A percentile compares a stretch with the other conserved stretches of the same genome.
phyloP scores from a whole-genome alignment of 257 asterid species.

The Penstemon newberryi region DNA sequence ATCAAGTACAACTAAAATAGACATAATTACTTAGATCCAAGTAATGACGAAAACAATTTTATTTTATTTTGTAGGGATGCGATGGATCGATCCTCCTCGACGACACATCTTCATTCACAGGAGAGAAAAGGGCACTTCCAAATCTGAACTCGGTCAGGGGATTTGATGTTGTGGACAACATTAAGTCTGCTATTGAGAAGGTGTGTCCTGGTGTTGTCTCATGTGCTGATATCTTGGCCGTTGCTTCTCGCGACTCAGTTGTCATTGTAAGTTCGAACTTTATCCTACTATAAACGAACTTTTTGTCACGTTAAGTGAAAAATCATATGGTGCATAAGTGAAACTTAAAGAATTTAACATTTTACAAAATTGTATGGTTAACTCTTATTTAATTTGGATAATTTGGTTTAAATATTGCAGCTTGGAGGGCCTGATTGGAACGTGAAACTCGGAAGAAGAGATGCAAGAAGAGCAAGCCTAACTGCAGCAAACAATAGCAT shows the following conservation, averaged over 20 bases:
- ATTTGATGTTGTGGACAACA: conserved; percentile 70
- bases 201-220: conserved; percentile 73
- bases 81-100: conserved; percentile 88
- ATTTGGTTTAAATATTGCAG: conserved; percentile 32
- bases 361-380: too few relatives aligned
- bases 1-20: neutral
- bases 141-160: conserved; percentile 75
- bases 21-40: too few relatives aligned
- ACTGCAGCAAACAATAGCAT: conserved; percentile 73
- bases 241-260: conserved; percentile 81
- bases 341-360: too few relatives aligned
- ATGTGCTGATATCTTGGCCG: conserved; percentile 75
- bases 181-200: conserved; percentile 73
- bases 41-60: too few relatives aligned
- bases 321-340: neutral
- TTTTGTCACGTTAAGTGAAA: neutral
- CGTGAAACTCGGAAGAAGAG: conserved; percentile 80
- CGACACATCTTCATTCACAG: conserved; percentile 71
- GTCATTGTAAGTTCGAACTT: conserved; percentile 40
- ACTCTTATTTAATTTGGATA: neutral
- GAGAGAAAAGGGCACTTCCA: conserved; percentile 74
- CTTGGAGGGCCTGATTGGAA: conserved; percentile 79
- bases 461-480: conserved; percentile 75
- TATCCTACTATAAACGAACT: neutral
- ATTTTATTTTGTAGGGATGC: conserved; percentile 58